Evolutionary conservation across 179 eudicot species (phyloP), one percentile per base, ranked within the genome.

Genomic region (Spergularia azorica): DNA sequence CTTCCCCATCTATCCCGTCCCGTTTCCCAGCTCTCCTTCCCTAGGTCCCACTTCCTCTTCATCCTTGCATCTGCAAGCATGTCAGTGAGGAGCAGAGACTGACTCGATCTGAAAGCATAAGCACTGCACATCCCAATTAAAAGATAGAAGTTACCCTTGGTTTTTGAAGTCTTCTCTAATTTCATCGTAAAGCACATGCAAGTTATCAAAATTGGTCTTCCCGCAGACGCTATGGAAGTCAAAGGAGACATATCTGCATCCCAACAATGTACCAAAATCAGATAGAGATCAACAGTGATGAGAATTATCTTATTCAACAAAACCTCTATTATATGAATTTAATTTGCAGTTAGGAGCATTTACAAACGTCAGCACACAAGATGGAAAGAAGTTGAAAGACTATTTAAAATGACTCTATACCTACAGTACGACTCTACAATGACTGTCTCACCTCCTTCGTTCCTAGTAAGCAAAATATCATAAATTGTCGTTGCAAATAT

Each of bases 171-270:
- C 98, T 39, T 89, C 90, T 13, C 90, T 81, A 74, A 95, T 82
- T 74, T 90, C 85, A 76, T 90, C 87, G 76, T 90, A 90, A n/a
- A 93, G 90, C 81, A 90, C 73, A 21, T 87, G 77, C 74, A 95
- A 64, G 63, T 93, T 88, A 50, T 89, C 95, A 32, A 95, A 86
- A 79, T 88, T 91, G 73, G 93, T 86, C 67, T 73, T 82, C 76
- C 97, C 95, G 62, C 98, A 95, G 39, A 79, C 50, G 60, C 81
- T 90, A 86, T 95, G 99, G 79, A 95, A 95, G 84, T 94, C 94
- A 75, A 93, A 95, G 55, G 95, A 64, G 59, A 90, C 84, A 80
- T 91, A 95, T 88, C 99, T 95, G 94, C 76, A 73, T 41, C 43
- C 66, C 84, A 81, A 79, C 66, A 83, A 75, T 51, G 61, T 75